phyloP scores from a whole-genome alignment of 1,284 basidiomycete genomes.

The Wallemia ichthyophaga region DNA sequence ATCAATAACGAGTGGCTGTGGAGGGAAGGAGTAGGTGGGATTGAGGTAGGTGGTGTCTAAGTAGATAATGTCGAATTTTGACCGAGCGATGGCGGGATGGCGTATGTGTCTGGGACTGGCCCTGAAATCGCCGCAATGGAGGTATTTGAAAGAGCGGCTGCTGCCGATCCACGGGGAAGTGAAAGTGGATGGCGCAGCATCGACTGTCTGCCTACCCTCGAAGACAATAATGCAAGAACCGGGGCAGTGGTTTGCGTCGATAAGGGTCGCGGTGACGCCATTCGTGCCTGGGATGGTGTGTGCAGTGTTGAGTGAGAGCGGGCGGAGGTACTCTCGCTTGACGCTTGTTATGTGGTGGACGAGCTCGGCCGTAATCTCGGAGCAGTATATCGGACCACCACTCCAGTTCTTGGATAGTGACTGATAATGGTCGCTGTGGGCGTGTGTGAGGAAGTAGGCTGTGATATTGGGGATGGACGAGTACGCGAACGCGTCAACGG shows the following conservation, averaged over 20 bases:
- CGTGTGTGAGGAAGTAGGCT: constrained; percentile 63
- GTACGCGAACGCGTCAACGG: constrained; percentile 83
- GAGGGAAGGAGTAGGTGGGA: constrained; percentile 79
- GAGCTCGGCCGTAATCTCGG: constrained; percentile 61
- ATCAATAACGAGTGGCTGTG: constrained; percentile 66
- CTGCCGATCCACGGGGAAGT: constrained; percentile 40
- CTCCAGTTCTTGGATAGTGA: constrained; percentile 63
- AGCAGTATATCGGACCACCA: constrained; percentile 80
- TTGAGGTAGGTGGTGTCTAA: constrained; percentile 91
- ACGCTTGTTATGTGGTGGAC: constrained; percentile 70
- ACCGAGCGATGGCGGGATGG: constrained; percentile 49
- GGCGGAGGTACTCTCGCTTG: constrained; percentile 53
- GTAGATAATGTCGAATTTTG: constrained; percentile 58
- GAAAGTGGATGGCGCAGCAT: constrained; percentile 52
- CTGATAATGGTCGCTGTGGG: constrained; percentile 47
- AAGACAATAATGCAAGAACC: constrained; percentile 83
- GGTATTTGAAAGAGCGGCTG: constrained; percentile 41
- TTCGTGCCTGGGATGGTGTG: constrained; percentile 47
- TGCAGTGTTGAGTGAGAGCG: constrained; percentile 48
- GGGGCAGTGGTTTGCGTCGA: constrained; percentile 95
- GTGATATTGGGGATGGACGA: constrained; percentile 60
- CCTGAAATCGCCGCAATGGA: constrained; percentile 86
- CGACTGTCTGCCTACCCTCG: constrained; percentile 58
- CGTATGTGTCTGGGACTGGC: constrained; percentile 53
- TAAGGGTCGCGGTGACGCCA: constrained; percentile 63